Conservation (phyloP, 1,139 yeast genomes). For the Scheffersomyces illinoinensis region DNA sequence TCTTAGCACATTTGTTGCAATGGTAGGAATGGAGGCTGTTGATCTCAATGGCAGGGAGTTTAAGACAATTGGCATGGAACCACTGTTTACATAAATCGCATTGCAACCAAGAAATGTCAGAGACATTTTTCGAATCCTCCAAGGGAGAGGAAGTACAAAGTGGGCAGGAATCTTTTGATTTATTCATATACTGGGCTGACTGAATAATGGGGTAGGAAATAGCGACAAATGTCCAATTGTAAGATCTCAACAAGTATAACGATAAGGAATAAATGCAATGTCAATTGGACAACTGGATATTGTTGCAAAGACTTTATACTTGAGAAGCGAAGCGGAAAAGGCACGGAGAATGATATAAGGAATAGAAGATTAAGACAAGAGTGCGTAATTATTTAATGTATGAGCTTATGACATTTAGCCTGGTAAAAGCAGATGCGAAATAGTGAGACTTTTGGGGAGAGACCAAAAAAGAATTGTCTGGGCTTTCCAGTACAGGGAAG, state of each 20-base stretch:
- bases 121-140: slow-evolving; percentile 14
- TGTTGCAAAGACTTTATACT: background rate
- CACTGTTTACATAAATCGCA: slow-evolving; percentile 63
- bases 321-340: background rate
- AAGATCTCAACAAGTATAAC: background rate
- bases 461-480: too few species aligned
- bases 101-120: slow-evolving; percentile 51
- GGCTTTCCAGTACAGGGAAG: too few species aligned
- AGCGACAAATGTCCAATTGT: background rate
- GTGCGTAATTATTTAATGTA: background rate
- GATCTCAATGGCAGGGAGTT: slow-evolving; percentile 36
- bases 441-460: too few species aligned
- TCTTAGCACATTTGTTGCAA: slow-evolving; percentile 48
- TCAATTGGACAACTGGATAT: background rate
- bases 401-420: background rate
- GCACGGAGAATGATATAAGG: background rate
- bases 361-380: background rate
- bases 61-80: slow-evolving; percentile 60
- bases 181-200: background rate
- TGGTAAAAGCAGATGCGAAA: background rate
- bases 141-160: slow-evolving; percentile 19
- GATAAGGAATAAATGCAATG: background rate
- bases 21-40: slow-evolving; percentile 51
- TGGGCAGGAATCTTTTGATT: slow-evolving; percentile 21
- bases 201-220: background rate